A percentile compares a stretch with the other conserved stretches of the same genome.
phyloP scores from a whole-genome alignment of 2,329 filamentous ascomycete species.

The Setomelanomma holmii region DNA sequence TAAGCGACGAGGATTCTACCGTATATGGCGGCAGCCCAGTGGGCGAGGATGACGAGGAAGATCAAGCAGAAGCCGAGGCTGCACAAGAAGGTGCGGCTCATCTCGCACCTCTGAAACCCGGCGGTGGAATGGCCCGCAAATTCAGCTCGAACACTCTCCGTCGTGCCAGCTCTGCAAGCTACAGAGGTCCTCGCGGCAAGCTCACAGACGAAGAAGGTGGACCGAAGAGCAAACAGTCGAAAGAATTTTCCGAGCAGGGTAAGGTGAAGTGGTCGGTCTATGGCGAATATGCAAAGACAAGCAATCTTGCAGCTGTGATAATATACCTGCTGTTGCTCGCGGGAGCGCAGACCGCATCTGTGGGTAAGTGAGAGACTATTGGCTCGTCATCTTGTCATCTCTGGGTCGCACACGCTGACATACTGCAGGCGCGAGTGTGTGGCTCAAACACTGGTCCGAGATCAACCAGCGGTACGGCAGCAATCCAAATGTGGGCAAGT shows the following conservation, averaged over 20 bases:
- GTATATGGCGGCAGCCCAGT: constrained; percentile 60
- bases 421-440: constrained; percentile 74
- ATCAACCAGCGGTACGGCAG: constrained; percentile 70
- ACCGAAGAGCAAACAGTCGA: constrained; percentile 81
- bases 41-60: constrained; percentile 56
- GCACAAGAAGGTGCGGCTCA: constrained; percentile 73
- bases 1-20: constrained; percentile 74
- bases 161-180: constrained; percentile 89
- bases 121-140: constrained; percentile 65
- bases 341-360: constrained; percentile 79
- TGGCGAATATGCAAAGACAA: constrained; percentile 90
- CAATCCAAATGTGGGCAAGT: constrained; percentile 84
- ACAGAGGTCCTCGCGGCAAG: constrained; percentile 84
- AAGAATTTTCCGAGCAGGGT: constrained; percentile 90
- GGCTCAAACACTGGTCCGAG: constrained; percentile 94
- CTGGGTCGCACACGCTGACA: constrained; percentile 25
- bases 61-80: constrained; percentile 62
- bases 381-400: constrained; percentile 29
- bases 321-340: constrained; percentile 81
- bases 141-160: constrained; percentile 80
- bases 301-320: constrained; percentile 82
- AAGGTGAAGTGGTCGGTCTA: constrained; percentile 99
- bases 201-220: constrained; percentile 79
- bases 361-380: constrained; percentile 63
- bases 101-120: constrained; percentile 74